Conservation (phyloP, 345 rosid genomes). For the Sapria himalayana region DNA sequence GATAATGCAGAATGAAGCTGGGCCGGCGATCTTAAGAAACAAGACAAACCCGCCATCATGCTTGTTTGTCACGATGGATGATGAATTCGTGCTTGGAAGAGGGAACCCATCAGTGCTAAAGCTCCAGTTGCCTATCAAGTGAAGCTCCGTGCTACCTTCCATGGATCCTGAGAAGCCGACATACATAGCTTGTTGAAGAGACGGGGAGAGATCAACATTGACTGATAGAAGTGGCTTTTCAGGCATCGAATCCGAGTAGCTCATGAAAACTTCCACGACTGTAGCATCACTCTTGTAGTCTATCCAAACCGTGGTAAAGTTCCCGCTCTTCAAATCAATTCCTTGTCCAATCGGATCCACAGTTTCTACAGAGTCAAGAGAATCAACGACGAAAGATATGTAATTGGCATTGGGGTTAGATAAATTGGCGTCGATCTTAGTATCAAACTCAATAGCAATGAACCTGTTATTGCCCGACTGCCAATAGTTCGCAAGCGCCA, state of each 20-base stretch:
- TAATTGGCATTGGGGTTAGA: constrained; percentile 56
- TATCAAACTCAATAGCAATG: constrained; percentile 77
- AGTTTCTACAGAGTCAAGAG: constrained; percentile 45
- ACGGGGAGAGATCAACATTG: constrained; percentile 38
- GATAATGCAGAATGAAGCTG: constrained; percentile 43
- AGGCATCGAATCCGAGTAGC: constrained; percentile 40
- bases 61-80: constrained; percentile 15
- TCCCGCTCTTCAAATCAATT: constrained; percentile 65
- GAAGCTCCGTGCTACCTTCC: constrained; percentile 89
- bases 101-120: constrained; percentile 50
- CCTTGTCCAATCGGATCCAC: constrained; percentile 25
- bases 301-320: constrained; percentile 52
- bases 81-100: constrained; percentile 64
- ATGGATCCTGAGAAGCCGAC: constrained; percentile 87
- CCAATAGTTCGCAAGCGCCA: constrained; percentile 73
- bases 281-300: constrained; percentile 61
- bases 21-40: constrained; percentile 61
- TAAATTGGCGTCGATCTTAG: constrained; percentile 39
- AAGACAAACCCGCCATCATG: constrained; percentile 32
- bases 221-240: constrained; percentile 30
- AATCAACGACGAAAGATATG: constrained; percentile 54
- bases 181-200: constrained; percentile 33
- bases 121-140: constrained; percentile 56
- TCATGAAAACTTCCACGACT: constrained; percentile 44
- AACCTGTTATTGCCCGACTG: constrained; percentile 48